A percentile compares a stretch with the other conserved stretches of the same genome.
These are phyloP conservation scores for Cercospora nicotianae DNA, from an alignment of 2,329 filamentous ascomycete genomes.

Conservation along the genomic window DNA sequence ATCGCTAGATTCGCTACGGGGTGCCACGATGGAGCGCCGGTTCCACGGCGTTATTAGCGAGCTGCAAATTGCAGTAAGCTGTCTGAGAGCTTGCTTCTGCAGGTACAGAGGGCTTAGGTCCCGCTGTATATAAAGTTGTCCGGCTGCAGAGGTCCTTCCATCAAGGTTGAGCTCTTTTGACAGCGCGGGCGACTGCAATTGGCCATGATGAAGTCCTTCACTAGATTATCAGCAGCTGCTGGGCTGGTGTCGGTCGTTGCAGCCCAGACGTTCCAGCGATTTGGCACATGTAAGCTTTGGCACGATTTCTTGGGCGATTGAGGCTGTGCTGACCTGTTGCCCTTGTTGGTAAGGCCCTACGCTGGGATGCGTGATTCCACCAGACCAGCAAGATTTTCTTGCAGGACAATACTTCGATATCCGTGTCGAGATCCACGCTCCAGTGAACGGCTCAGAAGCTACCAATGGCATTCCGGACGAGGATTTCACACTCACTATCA, in stretches of 20 bases:
- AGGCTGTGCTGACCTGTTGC: conserved; percentile 55
- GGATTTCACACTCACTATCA: conserved; percentile 72
- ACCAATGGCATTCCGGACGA: conserved; percentile 66
- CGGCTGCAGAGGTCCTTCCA: conserved; percentile 10
- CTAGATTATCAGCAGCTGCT: conserved; percentile 16
- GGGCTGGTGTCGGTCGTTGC: conserved; percentile 22
- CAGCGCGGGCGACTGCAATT: conserved; percentile 4
- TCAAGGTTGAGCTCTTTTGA: conserved; percentile 23
- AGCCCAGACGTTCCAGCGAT: conserved; percentile 56
- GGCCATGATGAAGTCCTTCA: conserved; percentile 19
- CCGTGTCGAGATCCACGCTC: conserved; percentile 67
- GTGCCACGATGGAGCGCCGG: conserved; percentile 1
- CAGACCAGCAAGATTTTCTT: conserved; percentile 73
- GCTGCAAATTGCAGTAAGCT: conserved; percentile 3
- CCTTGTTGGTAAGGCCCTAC: conserved; percentile 56
- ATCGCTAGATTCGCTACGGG: background rate
- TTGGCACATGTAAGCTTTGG: conserved; percentile 50
- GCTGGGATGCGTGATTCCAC: conserved; percentile 57
- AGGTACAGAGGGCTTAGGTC: conserved; percentile 11
- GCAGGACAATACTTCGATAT: conserved; percentile 83
- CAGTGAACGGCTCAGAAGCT: conserved; percentile 72
- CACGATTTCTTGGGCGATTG: background rate
- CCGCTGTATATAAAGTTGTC: background rate
- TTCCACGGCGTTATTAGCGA: conserved; percentile 4
- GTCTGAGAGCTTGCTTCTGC: conserved; percentile 13